A percentile compares a stretch with the other conserved stretches of the same genome.
These are phyloP conservation scores for Protomyces lactucae-debilis DNA, from an alignment of 1,139 yeast genomes.

Conservation along the genomic window DNA sequence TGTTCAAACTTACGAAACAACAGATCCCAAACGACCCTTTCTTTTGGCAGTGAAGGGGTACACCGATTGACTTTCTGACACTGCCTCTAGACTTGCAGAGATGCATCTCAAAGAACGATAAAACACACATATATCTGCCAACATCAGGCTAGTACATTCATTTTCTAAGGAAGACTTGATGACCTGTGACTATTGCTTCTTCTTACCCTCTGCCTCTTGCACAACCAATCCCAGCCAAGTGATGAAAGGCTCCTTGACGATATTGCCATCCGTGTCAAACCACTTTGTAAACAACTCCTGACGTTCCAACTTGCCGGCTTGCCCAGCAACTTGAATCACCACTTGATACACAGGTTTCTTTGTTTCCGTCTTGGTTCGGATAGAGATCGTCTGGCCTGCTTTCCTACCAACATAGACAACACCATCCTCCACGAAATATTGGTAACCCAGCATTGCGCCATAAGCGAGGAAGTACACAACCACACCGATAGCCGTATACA, in stretches of 20 bases:
- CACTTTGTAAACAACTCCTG: constrained; percentile 30
- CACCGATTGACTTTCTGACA: not conserved
- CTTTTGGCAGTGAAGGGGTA: not conserved
- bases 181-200: not conserved
- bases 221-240: constrained; percentile 26
- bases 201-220: constrained; percentile 13
- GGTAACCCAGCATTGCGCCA: constrained; percentile 48
- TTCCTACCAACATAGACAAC: constrained; percentile 58
- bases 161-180: no score
- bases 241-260: constrained; percentile 29
- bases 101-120: no score
- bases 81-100: not conserved
- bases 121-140: no score
- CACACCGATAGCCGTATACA: constrained; percentile 47
- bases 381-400: constrained; percentile 32
- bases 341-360: constrained; percentile 23
- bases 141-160: no score
- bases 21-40: not conserved
- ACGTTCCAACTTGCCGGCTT: not conserved
- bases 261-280: constrained; percentile 29
- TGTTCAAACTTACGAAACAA: not conserved
- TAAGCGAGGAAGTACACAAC: constrained; percentile 51
- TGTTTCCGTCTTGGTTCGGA: constrained; percentile 17
- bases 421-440: constrained; percentile 50
- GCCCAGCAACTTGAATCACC: constrained; percentile 3